Evolutionary conservation across 208 protist species (phyloP), one percentile per base, ranked within the genome.

Genomic region (Trichomonas gallinae): DNA sequence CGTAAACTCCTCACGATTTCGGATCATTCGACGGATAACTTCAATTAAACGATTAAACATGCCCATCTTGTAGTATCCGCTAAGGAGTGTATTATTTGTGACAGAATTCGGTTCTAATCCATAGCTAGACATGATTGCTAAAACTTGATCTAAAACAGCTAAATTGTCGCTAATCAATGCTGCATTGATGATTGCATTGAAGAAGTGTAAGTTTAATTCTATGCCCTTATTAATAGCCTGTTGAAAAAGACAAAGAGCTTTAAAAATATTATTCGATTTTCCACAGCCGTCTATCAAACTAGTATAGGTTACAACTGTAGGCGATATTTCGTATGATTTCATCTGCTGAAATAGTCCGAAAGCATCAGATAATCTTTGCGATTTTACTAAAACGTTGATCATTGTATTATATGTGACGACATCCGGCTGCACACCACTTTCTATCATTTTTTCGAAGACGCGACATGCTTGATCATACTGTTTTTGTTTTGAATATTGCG

Each of bases 351-450:
- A 87, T 87, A 87, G 21, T 44, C 36, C 2, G 44, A 87, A 87
- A 44, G 81, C 81, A 44, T 87, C n/a, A n/a, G n/a, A n/a, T n/a
- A n/a, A 38, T 45, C 42, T 9, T n/a, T 91, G 83, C 8, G 15
- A 48, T 91, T 91, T 91, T 8, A 91, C 83, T 44, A 38, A 91
- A 8, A 91, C 36, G 23, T 91, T 91, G 10, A 91, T 91, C 83
- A 91, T 91, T 48, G 83, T 91, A 48, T 91, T 91, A 42, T 91
- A 91, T 45, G 83, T 91, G 3, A 91, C 83, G 23, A 91, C 83
- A 48, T 91, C 83, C 4, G 83, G 83, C 31, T 21, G 3, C 21
- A 91, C 23, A 11, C n/a, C 3, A 48, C 42, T 91, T 91, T 91
- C 15, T 34, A 48, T 45, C 83, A 91, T 91, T 31, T 48, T 45